Evolutionary conservation across 331 rosid genomes (phyloP), one percentile per base, ranked within the genome.

Genomic region (Rosa hybrid): DNA sequence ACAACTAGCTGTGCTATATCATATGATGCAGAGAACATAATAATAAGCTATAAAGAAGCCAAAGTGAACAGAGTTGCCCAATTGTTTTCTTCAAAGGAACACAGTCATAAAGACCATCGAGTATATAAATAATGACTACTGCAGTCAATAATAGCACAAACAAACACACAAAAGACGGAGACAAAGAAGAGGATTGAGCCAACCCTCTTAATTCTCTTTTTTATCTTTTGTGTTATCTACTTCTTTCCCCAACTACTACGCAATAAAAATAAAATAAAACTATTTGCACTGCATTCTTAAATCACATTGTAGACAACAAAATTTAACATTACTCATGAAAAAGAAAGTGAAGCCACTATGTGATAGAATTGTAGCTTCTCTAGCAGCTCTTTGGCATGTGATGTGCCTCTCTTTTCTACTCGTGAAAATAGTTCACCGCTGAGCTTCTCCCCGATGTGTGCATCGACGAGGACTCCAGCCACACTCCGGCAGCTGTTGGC

Each of bases 341-440:
- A 82, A 77, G 98, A 89, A 81, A 96, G 97, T 51, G 97, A 96
- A 14, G 97, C 99, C 73, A 96, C 98, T 7, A 96, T 92, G 81
- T 96, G 99, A 84, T 83, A 92, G 91, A 96, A 96, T 77, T 96
- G 99, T 3, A 96, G 89, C 72, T 93, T 78, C 80, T 93, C 97
- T 20, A 96, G 79, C 13, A 90, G 85, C 75, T 88, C 97, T 79
- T 91, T 87, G 68, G 99, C 94, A 69, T 92, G 89, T 62, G 16
- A 30, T 4, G 91, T 69, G 48, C 89, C 99, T 86, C 99, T 56
- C 2, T n/a, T 64, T 73, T 90, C 89, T 9, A 93, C 97, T 56
- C 94, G 82, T 25, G 72, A 82, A 70, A 93, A 96, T 27, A 96
- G 89, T 50, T 89, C 97, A 8, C 90, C 91, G 12, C 97, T 84